A percentile compares a stretch with the other conserved stretches of the same genome.
Evolutionary conservation across 345 rosid species (phyloP).

Genomic region (Sapria himalayana): DNA sequence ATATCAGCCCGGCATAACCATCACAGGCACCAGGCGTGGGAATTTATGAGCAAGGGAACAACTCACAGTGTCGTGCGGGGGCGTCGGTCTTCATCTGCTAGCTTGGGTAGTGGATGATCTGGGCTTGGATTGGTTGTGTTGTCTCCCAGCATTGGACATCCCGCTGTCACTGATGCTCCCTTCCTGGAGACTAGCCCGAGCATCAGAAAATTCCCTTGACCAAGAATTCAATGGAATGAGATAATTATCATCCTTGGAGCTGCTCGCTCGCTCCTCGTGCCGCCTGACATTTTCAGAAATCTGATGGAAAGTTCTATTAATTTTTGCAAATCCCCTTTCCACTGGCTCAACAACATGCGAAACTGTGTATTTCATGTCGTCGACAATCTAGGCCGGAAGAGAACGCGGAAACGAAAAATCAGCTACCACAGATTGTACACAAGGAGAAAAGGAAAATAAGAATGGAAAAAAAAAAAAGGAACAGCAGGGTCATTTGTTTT

Average conservation of each 20-base stretch:
- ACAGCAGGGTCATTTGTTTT: background rate
- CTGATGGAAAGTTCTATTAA: constrained; percentile 63
- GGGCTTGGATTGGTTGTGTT: constrained; percentile 18
- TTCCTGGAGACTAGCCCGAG: constrained; percentile 34
- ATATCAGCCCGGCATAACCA: too few species aligned
- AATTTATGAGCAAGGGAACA: too few species aligned
- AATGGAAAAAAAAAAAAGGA: background rate
- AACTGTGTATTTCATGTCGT: constrained; percentile 96
- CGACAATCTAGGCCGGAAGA: constrained; percentile 62
- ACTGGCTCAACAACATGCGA: constrained; percentile 97
- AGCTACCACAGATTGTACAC: constrained; percentile 5
- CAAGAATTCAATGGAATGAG: constrained; percentile 65
- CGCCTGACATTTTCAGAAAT: constrained; percentile 82
- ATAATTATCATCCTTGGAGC: constrained; percentile 60
- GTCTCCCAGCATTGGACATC: constrained; percentile 34
- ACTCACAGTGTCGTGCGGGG: background rate
- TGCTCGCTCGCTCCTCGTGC: constrained; percentile 45
- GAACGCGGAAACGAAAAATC: constrained; percentile 1
- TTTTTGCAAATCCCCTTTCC: constrained; percentile 82
- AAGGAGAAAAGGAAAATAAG: background rate
- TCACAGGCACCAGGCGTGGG: too few species aligned
- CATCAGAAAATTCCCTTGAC: constrained; percentile 66
- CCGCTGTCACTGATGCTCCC: constrained; percentile 93
- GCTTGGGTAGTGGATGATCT: constrained; percentile 15
- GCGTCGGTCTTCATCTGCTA: constrained; percentile 15